Conservation (phyloP, 768 basidiomycete genomes). For the Amanita muscaria region DNA sequence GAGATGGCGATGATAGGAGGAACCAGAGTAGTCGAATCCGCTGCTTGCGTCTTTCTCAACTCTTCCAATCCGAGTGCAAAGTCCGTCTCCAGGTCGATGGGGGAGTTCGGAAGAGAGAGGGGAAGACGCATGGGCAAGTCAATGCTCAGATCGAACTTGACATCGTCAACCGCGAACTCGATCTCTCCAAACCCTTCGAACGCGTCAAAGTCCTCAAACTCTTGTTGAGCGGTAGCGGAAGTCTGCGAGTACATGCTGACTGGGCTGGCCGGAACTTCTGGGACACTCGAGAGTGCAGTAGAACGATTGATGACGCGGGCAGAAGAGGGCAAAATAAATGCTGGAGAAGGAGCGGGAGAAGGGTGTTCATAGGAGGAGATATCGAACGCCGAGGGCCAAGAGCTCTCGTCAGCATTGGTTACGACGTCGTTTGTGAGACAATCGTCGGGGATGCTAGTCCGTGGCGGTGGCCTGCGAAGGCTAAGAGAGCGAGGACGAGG, state of each 20-base stretch:
- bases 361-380: constrained; percentile 25
- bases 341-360: constrained; percentile 4
- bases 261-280: constrained; percentile 13
- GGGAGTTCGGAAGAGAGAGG: constrained; percentile 32
- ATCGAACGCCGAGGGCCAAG: constrained; percentile 21
- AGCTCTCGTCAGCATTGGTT: not conserved
- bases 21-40: not conserved
- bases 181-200: constrained; percentile 17
- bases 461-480: not conserved
- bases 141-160: constrained; percentile 27
- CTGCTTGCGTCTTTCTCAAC: constrained; percentile 14
- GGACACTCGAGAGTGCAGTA: not conserved
- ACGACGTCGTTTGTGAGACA: not conserved
- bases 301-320: not conserved
- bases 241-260: constrained; percentile 28
- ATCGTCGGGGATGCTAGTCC: not conserved
- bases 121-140: constrained; percentile 30
- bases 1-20: constrained; percentile 5
- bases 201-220: constrained; percentile 12
- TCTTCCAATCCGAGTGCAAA: constrained; percentile 28
- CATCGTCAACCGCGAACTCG: constrained; percentile 25
- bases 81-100: constrained; percentile 35
- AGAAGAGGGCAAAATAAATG: not conserved
- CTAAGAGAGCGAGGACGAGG: constrained; percentile 12
- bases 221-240: constrained; percentile 12